A percentile compares a stretch with the other conserved stretches of the same genome.
Evolutionary conservation across 495 filamentous ascomycete genomes (phyloP).

Genomic region (Extremus antarcticus): DNA sequence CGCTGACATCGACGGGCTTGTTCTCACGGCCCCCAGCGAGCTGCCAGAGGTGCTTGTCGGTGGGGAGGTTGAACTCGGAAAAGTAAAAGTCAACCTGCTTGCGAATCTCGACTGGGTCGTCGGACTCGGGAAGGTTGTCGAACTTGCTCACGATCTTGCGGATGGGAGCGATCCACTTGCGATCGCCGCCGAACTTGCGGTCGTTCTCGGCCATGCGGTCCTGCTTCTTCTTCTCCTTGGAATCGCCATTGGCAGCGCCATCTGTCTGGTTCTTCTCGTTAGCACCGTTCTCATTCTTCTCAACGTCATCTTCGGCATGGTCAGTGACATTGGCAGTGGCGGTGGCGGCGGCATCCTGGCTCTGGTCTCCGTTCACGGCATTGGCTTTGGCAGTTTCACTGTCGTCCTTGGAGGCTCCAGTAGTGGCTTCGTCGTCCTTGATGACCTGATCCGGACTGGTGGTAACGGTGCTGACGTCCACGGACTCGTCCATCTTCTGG

Average conservation of each 20-base stretch:
- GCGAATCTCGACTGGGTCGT: constrained; percentile 67
- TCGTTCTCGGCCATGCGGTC: neutral
- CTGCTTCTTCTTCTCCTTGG: neutral
- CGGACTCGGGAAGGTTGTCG: constrained; percentile 37
- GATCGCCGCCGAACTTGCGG: neutral
- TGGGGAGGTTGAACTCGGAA: constrained; percentile 78
- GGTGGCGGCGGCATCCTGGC: too few relatives aligned
- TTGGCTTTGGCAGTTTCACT: too few relatives aligned
- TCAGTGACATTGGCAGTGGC: too few relatives aligned
- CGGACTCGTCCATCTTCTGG: neutral
- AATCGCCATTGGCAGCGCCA: neutral
- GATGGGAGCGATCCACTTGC: neutral
- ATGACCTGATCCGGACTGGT: too few relatives aligned
- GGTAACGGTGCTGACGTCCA: too few relatives aligned
- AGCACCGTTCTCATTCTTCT: neutral
- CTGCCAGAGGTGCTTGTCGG: constrained; percentile 74
- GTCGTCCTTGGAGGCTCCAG: too few relatives aligned
- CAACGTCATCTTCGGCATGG: too few relatives aligned
- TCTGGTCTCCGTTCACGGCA: too few relatives aligned
- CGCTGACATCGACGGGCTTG: constrained; percentile 61
- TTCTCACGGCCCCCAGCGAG: constrained; percentile 67
- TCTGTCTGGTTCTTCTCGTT: neutral
- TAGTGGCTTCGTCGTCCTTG: neutral
- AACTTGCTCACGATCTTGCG: constrained; percentile 6
- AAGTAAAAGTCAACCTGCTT: constrained; percentile 98